Conservation (phyloP, 176 grass and related monocot species). For the Alloteropsis semialata region DNA sequence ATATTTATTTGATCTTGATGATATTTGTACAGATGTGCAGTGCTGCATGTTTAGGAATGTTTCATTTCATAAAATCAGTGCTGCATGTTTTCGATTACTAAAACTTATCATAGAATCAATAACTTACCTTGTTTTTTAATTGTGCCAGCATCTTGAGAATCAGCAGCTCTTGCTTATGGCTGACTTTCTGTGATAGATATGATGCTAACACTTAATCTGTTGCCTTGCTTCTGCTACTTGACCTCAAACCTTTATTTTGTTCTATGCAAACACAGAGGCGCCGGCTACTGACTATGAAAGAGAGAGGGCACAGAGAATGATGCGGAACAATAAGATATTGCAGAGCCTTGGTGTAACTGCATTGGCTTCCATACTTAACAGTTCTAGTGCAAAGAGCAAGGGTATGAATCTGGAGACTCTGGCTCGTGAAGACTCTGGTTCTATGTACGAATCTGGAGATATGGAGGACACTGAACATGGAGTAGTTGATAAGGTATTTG, state of each 20-base stretch:
- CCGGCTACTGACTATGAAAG: too few species aligned
- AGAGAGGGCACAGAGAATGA: too few species aligned
- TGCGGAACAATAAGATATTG: too few species aligned
- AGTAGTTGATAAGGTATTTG: not conserved
- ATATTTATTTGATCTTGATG: too few species aligned
- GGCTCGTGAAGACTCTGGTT: not conserved
- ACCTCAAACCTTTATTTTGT: too few species aligned
- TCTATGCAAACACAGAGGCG: too few species aligned
- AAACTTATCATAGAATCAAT: not conserved
- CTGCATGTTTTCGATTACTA: not conserved
- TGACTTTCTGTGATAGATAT: not conserved
- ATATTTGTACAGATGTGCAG: too few species aligned
- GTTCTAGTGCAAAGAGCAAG: not conserved
- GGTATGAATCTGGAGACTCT: too few species aligned
- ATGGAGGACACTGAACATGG: not conserved
- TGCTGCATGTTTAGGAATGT: not conserved
- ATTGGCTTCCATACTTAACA: too few species aligned
- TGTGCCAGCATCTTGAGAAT: slow-evolving; percentile 13
- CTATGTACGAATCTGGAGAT: not conserved
- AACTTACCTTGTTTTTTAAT: not conserved
- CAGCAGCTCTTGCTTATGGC: not conserved
- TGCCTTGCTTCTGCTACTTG: too few species aligned
- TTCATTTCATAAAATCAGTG: not conserved
- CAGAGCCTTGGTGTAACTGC: too few species aligned
- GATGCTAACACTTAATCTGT: not conserved